Evolutionary conservation across 2,329 filamentous ascomycete species (phyloP), one percentile per base, ranked within the genome.

Genomic region (Lachnellula occidentalis): DNA sequence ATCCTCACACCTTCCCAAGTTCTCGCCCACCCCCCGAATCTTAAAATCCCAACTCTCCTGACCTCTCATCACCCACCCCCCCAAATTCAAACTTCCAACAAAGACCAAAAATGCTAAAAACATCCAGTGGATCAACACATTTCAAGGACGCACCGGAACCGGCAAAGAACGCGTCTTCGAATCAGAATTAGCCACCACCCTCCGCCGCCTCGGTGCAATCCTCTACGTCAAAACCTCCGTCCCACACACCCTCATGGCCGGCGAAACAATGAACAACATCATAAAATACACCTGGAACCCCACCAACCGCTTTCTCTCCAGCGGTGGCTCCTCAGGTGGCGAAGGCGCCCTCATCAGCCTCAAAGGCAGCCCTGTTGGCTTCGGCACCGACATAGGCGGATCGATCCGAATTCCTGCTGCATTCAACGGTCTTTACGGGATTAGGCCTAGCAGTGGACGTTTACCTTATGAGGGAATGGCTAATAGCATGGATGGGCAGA

Each of bases 401-500:
- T 61, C 58, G 19, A 65, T 67, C 21, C 59, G 72, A 2, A 70
- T 73, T 45, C 72, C 71, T 5, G 63, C 69, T 22, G 70, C 66
- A 8, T 73, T 71, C 56, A 71, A 69, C 54, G 66, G 69, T 17
- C 60, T 73, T 3, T 74, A 73, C 54, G 71, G 71, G 4, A 60
- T 74, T 15, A 68, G 71, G 39, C 72, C 72, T 11, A 63, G 60
- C 5, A 61, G 62, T 53, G 71, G 71, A 9, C 63, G 72, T 31
- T 62, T 73, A 34, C 72, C 72, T 1, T 81, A 81, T 54, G 73
- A 80, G 65, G 79, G 78, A 17, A 78, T 80, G 71, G 81, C 83
- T 0, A 86, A 85, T 64, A 75, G 80, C 80, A 67, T 66, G 63
- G 64, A 68, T 50, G 86, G 86, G 0, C 83, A 89, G 61, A 83